Conservation (phyloP, 2,329 filamentous ascomycete species). For the Rhynchosporium agropyri region DNA sequence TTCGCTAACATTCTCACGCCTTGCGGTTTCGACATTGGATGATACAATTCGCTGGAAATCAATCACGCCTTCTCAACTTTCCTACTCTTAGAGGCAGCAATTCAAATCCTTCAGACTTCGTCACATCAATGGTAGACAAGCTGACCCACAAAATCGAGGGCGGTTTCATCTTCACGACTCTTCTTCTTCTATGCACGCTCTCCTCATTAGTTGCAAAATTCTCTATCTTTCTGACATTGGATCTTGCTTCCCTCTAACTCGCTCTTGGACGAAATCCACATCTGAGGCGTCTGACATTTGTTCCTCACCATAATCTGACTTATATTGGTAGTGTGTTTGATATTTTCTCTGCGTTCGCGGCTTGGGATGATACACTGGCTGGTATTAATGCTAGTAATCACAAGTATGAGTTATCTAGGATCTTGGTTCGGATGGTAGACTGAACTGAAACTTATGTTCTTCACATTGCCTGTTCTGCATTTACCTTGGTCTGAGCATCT, state of each 20-base stretch:
- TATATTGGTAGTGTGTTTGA: constrained; percentile 59
- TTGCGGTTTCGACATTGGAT: constrained; percentile 62
- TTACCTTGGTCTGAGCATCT: constrained; percentile 28
- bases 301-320: constrained; percentile 47
- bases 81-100: constrained; percentile 49
- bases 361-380: constrained; percentile 61
- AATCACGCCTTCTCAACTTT: constrained; percentile 72
- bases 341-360: constrained; percentile 56
- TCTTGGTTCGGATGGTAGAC: background rate
- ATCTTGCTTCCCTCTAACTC: constrained; percentile 74
- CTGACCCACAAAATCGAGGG: constrained; percentile 43
- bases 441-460: constrained; percentile 17
- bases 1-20: constrained; percentile 74
- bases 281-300: constrained; percentile 44
- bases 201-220: constrained; percentile 79
- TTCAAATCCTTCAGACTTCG: background rate
- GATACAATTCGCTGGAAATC: constrained; percentile 53
- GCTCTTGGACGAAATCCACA: constrained; percentile 60
- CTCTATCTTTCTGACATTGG: constrained; percentile 74
- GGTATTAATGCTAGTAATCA: constrained; percentile 52
- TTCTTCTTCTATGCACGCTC: constrained; percentile 74
- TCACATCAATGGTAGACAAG: background rate
- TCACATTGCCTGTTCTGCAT: constrained; percentile 26
- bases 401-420: constrained; percentile 22
- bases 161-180: constrained; percentile 85